Conservation (phyloP, 345 rosid genomes). For the Garcia nutans region DNA sequence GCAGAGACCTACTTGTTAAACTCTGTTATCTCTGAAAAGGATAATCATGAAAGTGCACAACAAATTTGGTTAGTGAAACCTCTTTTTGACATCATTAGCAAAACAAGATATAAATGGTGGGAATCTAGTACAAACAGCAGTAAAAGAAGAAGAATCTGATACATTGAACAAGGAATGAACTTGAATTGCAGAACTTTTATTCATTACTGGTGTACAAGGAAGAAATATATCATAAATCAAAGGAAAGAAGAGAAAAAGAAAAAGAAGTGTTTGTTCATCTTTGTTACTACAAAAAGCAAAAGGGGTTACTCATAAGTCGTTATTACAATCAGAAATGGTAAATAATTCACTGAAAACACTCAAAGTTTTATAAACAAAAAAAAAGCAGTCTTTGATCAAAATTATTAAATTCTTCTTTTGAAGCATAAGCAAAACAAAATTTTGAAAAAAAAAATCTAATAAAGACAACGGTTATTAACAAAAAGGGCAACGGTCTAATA, state of each 20-base stretch:
- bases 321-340: constrained; percentile 31
- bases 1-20: constrained; percentile 18
- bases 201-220: constrained; percentile 14
- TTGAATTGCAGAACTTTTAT: constrained; percentile 24
- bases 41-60: constrained; percentile 25
- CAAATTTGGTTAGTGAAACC: constrained; percentile 18
- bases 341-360: constrained; percentile 33
- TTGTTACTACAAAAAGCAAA: constrained; percentile 47
- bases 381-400: constrained; percentile 22
- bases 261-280: constrained; percentile 28
- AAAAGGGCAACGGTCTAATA: constrained; percentile 48
- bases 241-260: constrained; percentile 19
- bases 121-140: not conserved
- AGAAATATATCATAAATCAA: constrained; percentile 6
- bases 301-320: constrained; percentile 41
- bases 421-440: constrained; percentile 21
- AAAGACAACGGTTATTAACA: constrained; percentile 32
- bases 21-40: constrained; percentile 26
- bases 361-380: not conserved
- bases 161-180: constrained; percentile 24
- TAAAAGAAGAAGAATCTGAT: constrained; percentile 5
- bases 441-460: constrained; percentile 35
- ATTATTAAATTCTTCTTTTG: not conserved
- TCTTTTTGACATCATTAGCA: constrained; percentile 14
- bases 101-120: constrained; percentile 21